Evolutionary conservation across 75 land plant genomes (phyloP), one percentile per base, ranked within the genome.

Genomic region (Selaginella tamariscina): DNA sequence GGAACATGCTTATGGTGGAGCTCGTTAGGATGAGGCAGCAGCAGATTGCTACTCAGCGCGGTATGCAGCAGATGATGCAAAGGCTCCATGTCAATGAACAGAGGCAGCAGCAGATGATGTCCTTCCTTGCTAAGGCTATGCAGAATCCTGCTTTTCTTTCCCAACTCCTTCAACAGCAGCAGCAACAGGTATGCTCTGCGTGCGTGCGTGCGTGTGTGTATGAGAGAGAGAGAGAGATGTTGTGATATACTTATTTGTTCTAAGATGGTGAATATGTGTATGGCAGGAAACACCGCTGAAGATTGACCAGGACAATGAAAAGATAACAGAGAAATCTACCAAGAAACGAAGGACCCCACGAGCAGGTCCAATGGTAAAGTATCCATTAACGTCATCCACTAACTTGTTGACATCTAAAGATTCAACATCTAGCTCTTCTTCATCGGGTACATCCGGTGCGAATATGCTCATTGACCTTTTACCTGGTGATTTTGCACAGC

Each of bases 121-220:
- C 62, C 26, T 59, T 59, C 26, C 62, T 59, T 8, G 62, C 26
- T n/a, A 59, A 59, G 62, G 62, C 62, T 2, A 59, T 59, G 21
- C 62, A 59, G 21, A 59, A 59, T n/a, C 62, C 62, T 8, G 62
- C 24, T 8, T 59, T 59, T n/a, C 62, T 59, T 9, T 59, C 62
- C 8, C 23, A 59, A 5, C 62, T 59, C 23, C 24, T 59, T n/a
- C 62, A 59, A 23, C 62, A 59, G 68, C 70, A 80, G 64, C 88
- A 75, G 55, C 71, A 79, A 22, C n/a, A n/a, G n/a, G n/a, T n/a
- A n/a, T n/a, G n/a, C n/a, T n/a, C n/a, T n/a, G n/a, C n/a, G n/a
- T n/a, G n/a, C n/a, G n/a, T n/a, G n/a, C n/a, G n/a, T n/a, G n/a
- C n/a, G n/a, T n/a, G n/a, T n/a, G n/a, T n/a, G n/a, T n/a, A n/a